Evolutionary conservation across 306 rosid species (phyloP).

Genomic region (Inga leiocalycina): DNA sequence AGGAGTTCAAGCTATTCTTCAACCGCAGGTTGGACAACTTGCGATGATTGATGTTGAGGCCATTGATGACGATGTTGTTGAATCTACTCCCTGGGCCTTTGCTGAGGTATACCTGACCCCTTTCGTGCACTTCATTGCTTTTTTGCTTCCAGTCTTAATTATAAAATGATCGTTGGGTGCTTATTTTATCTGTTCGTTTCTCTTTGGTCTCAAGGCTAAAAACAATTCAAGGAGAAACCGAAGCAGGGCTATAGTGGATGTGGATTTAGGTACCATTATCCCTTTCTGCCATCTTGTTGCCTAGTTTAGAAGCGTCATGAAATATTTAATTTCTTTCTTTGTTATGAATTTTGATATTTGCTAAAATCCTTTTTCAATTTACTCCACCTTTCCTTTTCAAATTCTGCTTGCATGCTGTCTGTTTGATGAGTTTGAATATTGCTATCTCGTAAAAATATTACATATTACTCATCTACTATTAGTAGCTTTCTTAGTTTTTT

Average conservation of each 20-base stretch:
- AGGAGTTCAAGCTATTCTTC: slow-evolving; percentile 36
- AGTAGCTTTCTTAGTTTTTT: background rate
- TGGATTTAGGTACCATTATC: slow-evolving; percentile 70
- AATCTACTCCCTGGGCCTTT: slow-evolving; percentile 80
- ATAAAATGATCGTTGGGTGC: slow-evolving; percentile 1
- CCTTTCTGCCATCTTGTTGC: background rate
- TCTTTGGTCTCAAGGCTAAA: slow-evolving; percentile 67
- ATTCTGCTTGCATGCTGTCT: background rate
- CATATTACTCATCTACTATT: background rate
- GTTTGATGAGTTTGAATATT: background rate
- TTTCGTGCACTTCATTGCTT: slow-evolving; percentile 2
- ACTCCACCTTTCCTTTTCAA: background rate
- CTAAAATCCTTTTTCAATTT: background rate
- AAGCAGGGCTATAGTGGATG: slow-evolving; percentile 66
- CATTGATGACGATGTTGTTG: slow-evolving; percentile 85
- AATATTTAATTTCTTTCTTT: background rate
- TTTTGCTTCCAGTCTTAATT: background rate
- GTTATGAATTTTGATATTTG: background rate
- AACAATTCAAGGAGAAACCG: slow-evolving; percentile 74
- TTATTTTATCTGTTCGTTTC: slow-evolving; percentile 14
- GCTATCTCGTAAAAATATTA: background rate
- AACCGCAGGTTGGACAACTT: slow-evolving; percentile 35
- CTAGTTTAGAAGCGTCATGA: background rate
- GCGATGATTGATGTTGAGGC: slow-evolving; percentile 78
- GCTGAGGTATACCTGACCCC: slow-evolving; percentile 58